Evolutionary conservation across 805 yeast species (phyloP).

Genomic region (Priceomyces carsonii): DNA sequence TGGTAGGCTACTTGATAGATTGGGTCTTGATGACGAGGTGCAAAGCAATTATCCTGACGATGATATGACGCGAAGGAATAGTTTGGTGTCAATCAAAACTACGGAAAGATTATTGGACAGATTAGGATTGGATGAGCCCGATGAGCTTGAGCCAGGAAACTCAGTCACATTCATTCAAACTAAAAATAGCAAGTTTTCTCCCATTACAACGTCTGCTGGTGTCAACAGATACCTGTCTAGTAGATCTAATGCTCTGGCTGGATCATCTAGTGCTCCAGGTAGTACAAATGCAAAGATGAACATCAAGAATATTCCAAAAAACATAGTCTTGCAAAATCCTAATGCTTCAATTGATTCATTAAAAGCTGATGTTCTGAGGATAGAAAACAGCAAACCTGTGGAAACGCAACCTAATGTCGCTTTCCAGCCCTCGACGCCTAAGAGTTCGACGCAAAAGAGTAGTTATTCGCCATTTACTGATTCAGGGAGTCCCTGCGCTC

Average conservation of each 20-base stretch:
- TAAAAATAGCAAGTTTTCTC: background rate
- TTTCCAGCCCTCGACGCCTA: background rate
- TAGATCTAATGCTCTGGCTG: background rate
- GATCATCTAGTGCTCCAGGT: background rate
- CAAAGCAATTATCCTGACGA: constrained; percentile 12
- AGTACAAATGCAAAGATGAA: constrained; percentile 1
- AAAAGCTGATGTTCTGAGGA: constrained; percentile 20
- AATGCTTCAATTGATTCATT: constrained; percentile 27
- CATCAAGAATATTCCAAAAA: constrained; percentile 18
- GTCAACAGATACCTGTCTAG: constrained; percentile 6
- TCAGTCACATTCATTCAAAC: background rate
- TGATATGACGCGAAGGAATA: constrained; percentile 15
- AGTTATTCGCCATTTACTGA: constrained; percentile 1
- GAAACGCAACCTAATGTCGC: background rate
- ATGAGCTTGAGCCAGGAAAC: constrained; percentile 1
- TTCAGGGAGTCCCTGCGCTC: background rate
- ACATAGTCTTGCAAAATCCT: constrained; percentile 19
- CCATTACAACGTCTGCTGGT: constrained; percentile 1
- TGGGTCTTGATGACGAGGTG: constrained; percentile 29
- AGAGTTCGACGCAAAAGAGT: constrained; percentile 1
- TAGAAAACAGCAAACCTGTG: background rate
- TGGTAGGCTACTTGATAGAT: constrained; percentile 41
- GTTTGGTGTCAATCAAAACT: constrained; percentile 26
- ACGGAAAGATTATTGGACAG: constrained; percentile 33
- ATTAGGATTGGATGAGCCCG: constrained; percentile 23